Percentiles rank a stretch among this genome's conserved stretches.
Evolutionary conservation across 2,329 filamentous ascomycete genomes (phyloP).

Genomic region (Pestalotiopsis sp.): DNA sequence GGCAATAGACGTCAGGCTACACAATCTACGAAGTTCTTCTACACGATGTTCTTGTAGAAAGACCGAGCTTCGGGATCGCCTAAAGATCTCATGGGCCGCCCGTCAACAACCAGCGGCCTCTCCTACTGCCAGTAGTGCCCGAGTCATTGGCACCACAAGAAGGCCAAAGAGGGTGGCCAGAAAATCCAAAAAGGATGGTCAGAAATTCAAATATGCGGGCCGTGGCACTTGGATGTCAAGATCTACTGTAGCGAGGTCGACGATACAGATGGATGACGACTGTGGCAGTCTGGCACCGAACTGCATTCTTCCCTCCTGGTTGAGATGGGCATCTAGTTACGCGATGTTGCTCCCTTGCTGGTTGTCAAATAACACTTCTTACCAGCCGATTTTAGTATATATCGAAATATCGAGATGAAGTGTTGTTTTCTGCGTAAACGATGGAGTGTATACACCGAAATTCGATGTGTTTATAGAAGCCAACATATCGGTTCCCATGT

Average conservation of each 20-base stretch:
- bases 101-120: background rate
- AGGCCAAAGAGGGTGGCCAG: background rate
- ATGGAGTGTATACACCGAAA: no score
- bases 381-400: no score
- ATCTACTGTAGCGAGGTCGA: background rate
- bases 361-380: background rate
- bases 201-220: background rate
- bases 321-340: background rate
- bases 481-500: no score
- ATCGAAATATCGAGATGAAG: no score
- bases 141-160: background rate
- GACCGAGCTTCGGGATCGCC: background rate
- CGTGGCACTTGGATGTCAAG: background rate
- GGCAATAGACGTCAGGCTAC: background rate
- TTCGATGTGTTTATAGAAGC: no score
- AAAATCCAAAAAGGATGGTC: background rate
- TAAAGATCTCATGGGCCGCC: background rate
- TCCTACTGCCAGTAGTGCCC: background rate
- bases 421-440: no score
- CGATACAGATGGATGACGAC: background rate
- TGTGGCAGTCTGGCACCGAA: background rate
- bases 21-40: background rate
- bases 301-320: background rate
- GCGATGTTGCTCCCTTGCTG: background rate
- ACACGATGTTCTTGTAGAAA: background rate